Evolutionary conservation across 805 yeast species (phyloP).

Genomic region (Kregervanrija pseudodelftensis): DNA sequence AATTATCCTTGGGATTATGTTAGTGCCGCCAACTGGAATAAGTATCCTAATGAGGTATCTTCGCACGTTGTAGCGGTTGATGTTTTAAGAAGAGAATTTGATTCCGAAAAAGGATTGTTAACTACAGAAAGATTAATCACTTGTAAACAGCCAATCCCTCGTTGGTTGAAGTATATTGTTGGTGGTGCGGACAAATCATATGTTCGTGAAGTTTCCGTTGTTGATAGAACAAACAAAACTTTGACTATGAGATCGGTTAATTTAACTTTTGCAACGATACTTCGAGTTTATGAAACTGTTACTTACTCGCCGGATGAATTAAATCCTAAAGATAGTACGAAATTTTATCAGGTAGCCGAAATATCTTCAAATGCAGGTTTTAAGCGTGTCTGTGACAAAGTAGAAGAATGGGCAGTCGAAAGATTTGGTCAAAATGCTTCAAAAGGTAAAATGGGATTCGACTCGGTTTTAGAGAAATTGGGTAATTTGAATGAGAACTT

Average conservation of each 20-base stretch:
- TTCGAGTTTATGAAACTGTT: constrained; percentile 85
- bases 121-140: constrained; percentile 84
- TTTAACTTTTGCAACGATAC: constrained; percentile 67
- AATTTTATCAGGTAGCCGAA: constrained; percentile 76
- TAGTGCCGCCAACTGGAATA: constrained; percentile 93
- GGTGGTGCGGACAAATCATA: constrained; percentile 71
- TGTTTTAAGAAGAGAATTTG: constrained; percentile 66
- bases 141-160: constrained; percentile 79
- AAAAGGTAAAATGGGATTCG: constrained; percentile 80
- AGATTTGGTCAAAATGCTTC: constrained; percentile 83
- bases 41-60: constrained; percentile 91
- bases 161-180: constrained; percentile 65
- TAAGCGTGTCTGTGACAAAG: constrained; percentile 61
- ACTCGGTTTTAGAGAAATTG: constrained; percentile 56
- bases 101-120: constrained; percentile 43
- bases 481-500: constrained; percentile 20
- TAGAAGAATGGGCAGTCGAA: constrained; percentile 90
- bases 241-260: constrained; percentile 80
- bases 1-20: constrained; percentile 90
- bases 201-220: constrained; percentile 84
- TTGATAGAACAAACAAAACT: constrained; percentile 58
- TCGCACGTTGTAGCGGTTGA: constrained; percentile 94
- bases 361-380: constrained; percentile 79
- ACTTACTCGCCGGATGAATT: constrained; percentile 61
- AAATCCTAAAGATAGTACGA: constrained; percentile 45